Evolutionary conservation across 1,139 yeast species (phyloP).

Genomic region (Nakaseomyces glabratus): DNA sequence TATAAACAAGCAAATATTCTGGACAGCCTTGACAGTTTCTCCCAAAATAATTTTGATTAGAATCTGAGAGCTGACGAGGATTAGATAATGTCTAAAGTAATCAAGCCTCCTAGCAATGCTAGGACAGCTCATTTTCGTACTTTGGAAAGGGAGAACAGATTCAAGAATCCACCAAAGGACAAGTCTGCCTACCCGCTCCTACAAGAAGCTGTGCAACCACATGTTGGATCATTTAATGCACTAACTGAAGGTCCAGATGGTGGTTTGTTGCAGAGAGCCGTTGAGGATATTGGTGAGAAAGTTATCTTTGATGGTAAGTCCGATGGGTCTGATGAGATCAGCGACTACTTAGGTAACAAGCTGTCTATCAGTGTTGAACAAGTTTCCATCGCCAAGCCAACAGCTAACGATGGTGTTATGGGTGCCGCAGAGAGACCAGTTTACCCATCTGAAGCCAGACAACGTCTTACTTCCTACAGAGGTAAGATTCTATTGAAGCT

Average conservation of each 20-base stretch:
- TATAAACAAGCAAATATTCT: background rate
- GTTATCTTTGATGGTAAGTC: conserved; percentile 70
- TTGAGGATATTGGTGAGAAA: conserved; percentile 78
- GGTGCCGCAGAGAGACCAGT: conserved; percentile 57
- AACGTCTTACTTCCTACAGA: conserved; percentile 70
- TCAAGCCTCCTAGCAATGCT: conserved; percentile 24
- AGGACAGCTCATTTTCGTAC: conserved; percentile 59
- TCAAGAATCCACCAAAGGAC: conserved; percentile 82
- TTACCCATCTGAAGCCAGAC: conserved; percentile 87
- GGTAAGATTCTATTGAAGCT: conserved; percentile 70
- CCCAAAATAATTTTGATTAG: conserved; percentile 1
- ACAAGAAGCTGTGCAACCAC: conserved; percentile 86
- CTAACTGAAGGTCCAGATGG: conserved; percentile 80
- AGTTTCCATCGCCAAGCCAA: conserved; percentile 81
- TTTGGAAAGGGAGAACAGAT: conserved; percentile 76
- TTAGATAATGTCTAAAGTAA: conserved; percentile 24
- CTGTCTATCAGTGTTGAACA: conserved; percentile 70
- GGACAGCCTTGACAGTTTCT: background rate
- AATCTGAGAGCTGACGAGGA: too few species aligned
- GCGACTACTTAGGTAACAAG: conserved; percentile 65
- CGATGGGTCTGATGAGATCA: conserved; percentile 13
- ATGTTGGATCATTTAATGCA: conserved; percentile 92
- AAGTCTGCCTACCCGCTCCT: conserved; percentile 74
- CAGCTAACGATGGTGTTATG: conserved; percentile 67
- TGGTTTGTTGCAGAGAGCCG: conserved; percentile 77